Base-by-base conservation (phyloP, 139 green algal genomes). In the Edaphochlamys debaryana region DNA sequence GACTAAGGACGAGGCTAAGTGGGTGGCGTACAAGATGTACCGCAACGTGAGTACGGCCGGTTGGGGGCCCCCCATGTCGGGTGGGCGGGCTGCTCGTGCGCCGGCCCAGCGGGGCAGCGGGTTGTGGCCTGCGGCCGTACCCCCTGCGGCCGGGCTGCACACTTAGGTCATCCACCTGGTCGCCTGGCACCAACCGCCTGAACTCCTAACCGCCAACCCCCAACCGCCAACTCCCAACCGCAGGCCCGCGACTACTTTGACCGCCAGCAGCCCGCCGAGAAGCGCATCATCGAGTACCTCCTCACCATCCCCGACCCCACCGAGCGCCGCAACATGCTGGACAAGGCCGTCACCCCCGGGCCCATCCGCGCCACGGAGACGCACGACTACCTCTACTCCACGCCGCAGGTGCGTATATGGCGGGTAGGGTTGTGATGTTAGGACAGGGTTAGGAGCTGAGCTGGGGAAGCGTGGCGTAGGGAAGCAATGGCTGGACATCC, bases 251-350 rank as follows among this genome's bases (percentile, higher is more conserved):
- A 94, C 86, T 70, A 92, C 79, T 94, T 92, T 82, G 88, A 94
- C 69, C 86, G 88, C 27, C 81, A 94, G 85, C 88, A 94, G 79
- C 88, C 90, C 22, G 67, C 52, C 11, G 90, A 94, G 88, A 92
- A 94, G 88, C 88, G 90, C 40, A 92, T 94, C 81, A 76, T 94
- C 48, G 88, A 94, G 86, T 94, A 94, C 88, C 79, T 94, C 36
- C 34, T 85, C 56, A 54, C 38, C 68, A 29, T 73, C 37, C 40
- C 34, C 58, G 69, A 79, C 80, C 70, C 69, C 58, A 58, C 41
- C 22, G 84, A 89, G 85, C 71, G 88, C 30, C 71, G 75, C 60
- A 78, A 79, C 38, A 79, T 90, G 84, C 81, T 94, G 64, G 90
- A 94, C 67, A 48, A 81, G 13, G 90, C 90, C 19, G 62, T 94